Base-by-base conservation (phyloP, 2,329 filamentous ascomycete genomes). In the Paradendryphiella salina region DNA sequence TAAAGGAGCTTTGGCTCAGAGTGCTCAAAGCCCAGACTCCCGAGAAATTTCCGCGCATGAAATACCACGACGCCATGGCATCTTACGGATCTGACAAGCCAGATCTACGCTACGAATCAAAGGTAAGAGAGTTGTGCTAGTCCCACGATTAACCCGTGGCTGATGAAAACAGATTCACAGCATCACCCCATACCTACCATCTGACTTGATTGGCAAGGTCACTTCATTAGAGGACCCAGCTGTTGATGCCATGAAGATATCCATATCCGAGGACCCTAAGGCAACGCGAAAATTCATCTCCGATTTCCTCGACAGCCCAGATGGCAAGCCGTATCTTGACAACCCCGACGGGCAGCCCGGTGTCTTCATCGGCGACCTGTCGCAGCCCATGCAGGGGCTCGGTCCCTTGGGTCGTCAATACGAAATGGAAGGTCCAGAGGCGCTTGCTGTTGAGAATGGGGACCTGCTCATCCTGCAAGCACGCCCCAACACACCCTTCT, bases 1-100 rank as follows among this genome's bases (percentile, higher is more conserved):
- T 90, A 5, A 74, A 72, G 9, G 67, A 71, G 5, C 66, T 90
- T 0, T 88, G 84, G 79, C 69, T 67, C 0, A 70, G 74, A 1
- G 61, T 85, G 17, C 73, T 82, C 37, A 62, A 72, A 7, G 67
- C 77, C 32, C 70, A 75, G 18, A 70, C 77, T 3, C 64, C 74
- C 0, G 65, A 66, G 2, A 71, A 76, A 0, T 89, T 90, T 57
- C 76, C 72, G 5, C 78, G 80, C 17, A 79, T 90, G 62, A 81
- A 83, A 1, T 99, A 97, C 66, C 73, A 87, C 26, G 79, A 88
- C 32, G 88, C 87, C 14, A 97, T 99, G 86, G 76, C 81, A 1
- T 77, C 75, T 2, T 96, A 92, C 65, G 94, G 94, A 9, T 88
- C 85, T 4, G 94, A 99, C 73, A 99, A 99, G 72, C 94, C 94